These are phyloP conservation scores for Yarrowia yakushimensis DNA, from an alignment of 805 yeast species.

Conservation along the genomic window DNA sequence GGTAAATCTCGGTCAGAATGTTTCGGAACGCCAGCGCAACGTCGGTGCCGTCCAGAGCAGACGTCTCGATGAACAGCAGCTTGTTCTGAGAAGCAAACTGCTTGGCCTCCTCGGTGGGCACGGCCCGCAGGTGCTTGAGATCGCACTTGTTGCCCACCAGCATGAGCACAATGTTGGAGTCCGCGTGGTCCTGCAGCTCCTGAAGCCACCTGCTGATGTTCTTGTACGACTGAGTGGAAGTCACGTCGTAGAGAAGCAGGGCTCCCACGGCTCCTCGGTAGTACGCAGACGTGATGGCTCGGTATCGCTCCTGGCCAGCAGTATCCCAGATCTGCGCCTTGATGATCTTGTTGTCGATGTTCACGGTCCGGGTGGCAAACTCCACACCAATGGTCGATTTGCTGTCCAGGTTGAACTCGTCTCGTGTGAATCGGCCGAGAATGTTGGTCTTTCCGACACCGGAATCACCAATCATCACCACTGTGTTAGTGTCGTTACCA, in stretches of 20 bases:
- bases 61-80: constrained; percentile 25
- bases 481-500: constrained; percentile 35
- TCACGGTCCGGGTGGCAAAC: constrained; percentile 93
- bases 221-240: constrained; percentile 89
- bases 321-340: constrained; percentile 99
- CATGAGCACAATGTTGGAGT: constrained; percentile 92
- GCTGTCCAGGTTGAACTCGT: constrained; percentile 91
- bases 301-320: constrained; percentile 97
- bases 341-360: constrained; percentile 91
- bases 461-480: constrained; percentile 94
- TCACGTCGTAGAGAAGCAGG: constrained; percentile 87
- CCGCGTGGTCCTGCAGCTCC: constrained; percentile 95
- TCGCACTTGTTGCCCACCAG: constrained; percentile 96
- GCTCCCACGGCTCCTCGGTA: constrained; percentile 99
- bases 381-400: constrained; percentile 97
- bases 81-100: constrained; percentile 47
- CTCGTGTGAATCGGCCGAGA: constrained; percentile 87
- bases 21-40: constrained; percentile 94
- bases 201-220: constrained; percentile 88
- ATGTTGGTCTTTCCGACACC: constrained; percentile 96
- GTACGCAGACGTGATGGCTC: constrained; percentile 96
- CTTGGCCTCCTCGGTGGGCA: constrained; percentile 94
- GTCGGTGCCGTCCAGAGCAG: constrained; percentile 73
- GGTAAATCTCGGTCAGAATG: constrained; percentile 81
- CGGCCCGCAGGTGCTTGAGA: constrained; percentile 86